Percentiles rank a stretch among this genome's conserved stretches.
Evolutionary conservation across 306 rosid genomes (phyloP).

Genomic region (Dryas alaskensis): DNA sequence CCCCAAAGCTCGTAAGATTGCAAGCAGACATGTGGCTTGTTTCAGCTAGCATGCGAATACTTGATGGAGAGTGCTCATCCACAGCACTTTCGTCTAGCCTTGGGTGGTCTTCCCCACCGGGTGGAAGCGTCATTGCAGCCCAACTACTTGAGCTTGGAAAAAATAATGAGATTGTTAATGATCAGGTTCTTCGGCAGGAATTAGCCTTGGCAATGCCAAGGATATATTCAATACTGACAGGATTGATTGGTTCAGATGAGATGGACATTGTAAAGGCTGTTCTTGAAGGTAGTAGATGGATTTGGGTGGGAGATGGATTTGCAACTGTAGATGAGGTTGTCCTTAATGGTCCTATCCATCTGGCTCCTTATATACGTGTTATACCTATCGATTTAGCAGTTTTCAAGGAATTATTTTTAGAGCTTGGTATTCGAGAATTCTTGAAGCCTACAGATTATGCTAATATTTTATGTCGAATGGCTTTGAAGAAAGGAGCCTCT

Average conservation of each 20-base stretch:
- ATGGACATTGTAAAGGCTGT: constrained; percentile 95
- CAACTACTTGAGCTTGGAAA: constrained; percentile 96
- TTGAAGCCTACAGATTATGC: constrained; percentile 71
- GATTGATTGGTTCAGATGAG: constrained; percentile 84
- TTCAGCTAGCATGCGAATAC: constrained; percentile 95
- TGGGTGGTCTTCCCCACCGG: constrained; percentile 91
- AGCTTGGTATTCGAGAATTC: constrained; percentile 82
- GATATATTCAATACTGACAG: constrained; percentile 71
- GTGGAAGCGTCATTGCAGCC: constrained; percentile 94
- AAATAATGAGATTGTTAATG: constrained; percentile 79
- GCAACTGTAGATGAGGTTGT: constrained; percentile 89
- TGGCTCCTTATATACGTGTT: constrained; percentile 96
- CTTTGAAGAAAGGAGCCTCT: constrained; percentile 67
- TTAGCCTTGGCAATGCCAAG: constrained; percentile 87
- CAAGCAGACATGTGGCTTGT: constrained; percentile 81
- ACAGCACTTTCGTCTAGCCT: constrained; percentile 67
- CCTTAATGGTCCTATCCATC: constrained; percentile 88
- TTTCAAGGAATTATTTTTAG: constrained; percentile 71
- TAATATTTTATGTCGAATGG: constrained; percentile 81
- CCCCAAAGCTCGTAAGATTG: constrained; percentile 88
- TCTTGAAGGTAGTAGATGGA: constrained; percentile 95
- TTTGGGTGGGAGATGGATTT: constrained; percentile 99
- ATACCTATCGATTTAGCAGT: constrained; percentile 92
- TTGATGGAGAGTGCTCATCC: constrained; percentile 90
- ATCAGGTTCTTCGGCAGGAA: constrained; percentile 89